phyloP scores from a whole-genome alignment of 129 eudicot genomes.

The Erigeron canadensis region DNA sequence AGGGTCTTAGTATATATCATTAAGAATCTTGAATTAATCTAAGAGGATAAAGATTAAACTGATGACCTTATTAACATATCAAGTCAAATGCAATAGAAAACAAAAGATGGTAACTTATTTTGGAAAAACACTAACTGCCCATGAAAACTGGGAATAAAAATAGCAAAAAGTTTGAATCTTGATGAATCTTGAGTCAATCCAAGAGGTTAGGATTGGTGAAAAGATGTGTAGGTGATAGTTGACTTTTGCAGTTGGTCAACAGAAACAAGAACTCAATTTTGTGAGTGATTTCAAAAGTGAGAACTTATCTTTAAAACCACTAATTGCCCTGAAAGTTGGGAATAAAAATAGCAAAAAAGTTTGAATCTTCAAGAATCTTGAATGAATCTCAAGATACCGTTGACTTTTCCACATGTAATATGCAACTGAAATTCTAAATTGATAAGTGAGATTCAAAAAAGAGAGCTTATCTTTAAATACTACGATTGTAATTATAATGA shows the following conservation, averaged over 20 bases:
- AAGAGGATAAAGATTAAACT: not conserved
- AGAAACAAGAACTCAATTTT: too few relatives aligned
- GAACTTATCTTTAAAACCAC: too few relatives aligned
- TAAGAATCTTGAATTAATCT: constrained; percentile 7
- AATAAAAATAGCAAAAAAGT: too few relatives aligned
- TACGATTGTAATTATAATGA: too few relatives aligned
- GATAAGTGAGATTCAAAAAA: not conserved
- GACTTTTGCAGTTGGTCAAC: too few relatives aligned
- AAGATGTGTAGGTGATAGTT: too few relatives aligned
- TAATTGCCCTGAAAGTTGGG: too few relatives aligned
- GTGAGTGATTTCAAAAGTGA: too few relatives aligned
- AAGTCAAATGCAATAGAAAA: not conserved
- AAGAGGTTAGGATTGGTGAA: not conserved
- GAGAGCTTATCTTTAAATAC: not conserved
- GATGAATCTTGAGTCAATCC: not conserved
- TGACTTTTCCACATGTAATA: not conserved
- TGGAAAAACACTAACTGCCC: not conserved
- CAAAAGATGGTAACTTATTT: not conserved
- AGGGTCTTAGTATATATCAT: not conserved
- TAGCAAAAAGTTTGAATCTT: not conserved
- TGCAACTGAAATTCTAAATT: not conserved
- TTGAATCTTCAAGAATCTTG: too few relatives aligned
- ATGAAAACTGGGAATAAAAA: not conserved
- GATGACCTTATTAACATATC: not conserved
- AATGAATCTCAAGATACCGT: too few relatives aligned